phyloP scores from a whole-genome alignment of 345 rosid genomes.

The Dovyalis caffra region DNA sequence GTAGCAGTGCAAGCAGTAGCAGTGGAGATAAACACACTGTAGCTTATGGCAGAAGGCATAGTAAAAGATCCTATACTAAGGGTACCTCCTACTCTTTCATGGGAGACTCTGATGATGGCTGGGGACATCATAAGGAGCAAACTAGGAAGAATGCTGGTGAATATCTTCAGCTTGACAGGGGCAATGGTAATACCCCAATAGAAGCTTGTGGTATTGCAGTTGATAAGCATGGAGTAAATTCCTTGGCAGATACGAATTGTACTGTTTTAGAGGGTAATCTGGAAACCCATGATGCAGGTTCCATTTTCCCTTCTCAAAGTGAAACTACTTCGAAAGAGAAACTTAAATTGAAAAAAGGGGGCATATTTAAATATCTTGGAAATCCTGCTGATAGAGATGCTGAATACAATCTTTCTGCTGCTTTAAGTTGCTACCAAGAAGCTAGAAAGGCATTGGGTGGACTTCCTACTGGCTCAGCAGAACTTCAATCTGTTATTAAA shows the following conservation, averaged over 20 bases:
- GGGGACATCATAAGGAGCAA: slow-evolving; percentile 27
- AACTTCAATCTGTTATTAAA: slow-evolving; percentile 56
- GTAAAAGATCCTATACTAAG: slow-evolving; percentile 48
- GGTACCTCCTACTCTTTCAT: slow-evolving; percentile 22
- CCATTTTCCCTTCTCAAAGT: slow-evolving; percentile 21
- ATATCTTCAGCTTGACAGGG: slow-evolving; percentile 10
- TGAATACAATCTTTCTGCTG: slow-evolving; percentile 61
- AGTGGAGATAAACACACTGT: slow-evolving; percentile 37
- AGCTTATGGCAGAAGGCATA: slow-evolving; percentile 56
- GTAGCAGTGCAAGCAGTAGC: slow-evolving; percentile 90
- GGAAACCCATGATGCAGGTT: slow-evolving; percentile 21
- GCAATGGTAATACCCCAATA: slow-evolving; percentile 20
- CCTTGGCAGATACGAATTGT: slow-evolving; percentile 20
- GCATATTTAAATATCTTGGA: slow-evolving; percentile 73
- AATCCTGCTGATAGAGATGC: slow-evolving; percentile 48
- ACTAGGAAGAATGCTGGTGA: slow-evolving; percentile 16
- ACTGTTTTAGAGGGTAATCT: slow-evolving; percentile 5
- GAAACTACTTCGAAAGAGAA: slow-evolving; percentile 32
- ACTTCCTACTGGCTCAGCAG: slow-evolving; percentile 48
- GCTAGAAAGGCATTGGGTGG: slow-evolving; percentile 66
- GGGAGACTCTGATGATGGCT: slow-evolving; percentile 38
- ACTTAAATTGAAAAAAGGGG: slow-evolving; percentile 50
- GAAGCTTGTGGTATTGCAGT: slow-evolving; percentile 11
- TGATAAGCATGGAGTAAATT: slow-evolving; percentile 16
- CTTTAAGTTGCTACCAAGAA: slow-evolving; percentile 72